Evolutionary conservation across 371 early-diverging fungal genomes (phyloP).

Genomic region (Mucor plumbeus): DNA sequence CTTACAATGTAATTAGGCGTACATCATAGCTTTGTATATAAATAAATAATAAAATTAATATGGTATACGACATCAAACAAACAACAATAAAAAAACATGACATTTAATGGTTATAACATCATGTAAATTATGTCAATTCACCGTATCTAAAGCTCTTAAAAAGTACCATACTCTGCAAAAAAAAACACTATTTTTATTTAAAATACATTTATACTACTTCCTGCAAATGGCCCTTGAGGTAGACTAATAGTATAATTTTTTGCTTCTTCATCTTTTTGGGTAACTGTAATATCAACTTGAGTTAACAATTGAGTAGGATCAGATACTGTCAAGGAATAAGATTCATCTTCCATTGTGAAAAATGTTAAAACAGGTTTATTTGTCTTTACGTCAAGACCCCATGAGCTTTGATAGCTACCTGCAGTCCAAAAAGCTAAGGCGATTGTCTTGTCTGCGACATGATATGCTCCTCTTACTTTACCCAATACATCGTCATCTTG

Average conservation of each 20-base stretch:
- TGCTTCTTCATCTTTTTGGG: neutral
- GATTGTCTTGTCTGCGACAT: slow-evolving; percentile 10
- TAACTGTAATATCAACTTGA: slow-evolving; percentile 14
- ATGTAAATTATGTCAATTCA: neutral
- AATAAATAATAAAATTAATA: neutral
- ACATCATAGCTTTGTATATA: neutral
- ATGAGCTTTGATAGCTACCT: slow-evolving; percentile 12
- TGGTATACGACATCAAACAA: too few species aligned
- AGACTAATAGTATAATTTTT: slow-evolving; percentile 3
- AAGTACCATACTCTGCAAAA: too few species aligned
- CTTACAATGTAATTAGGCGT: slow-evolving; percentile 29
- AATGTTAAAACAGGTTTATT: slow-evolving; percentile 22
- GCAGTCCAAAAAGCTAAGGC: slow-evolving; percentile 32
- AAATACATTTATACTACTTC: slow-evolving; percentile 13
- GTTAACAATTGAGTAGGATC: slow-evolving; percentile 35
- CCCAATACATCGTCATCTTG: slow-evolving; percentile 17
- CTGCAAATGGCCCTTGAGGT: slow-evolving; percentile 19
- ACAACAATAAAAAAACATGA: too few species aligned
- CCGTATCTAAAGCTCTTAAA: too few species aligned
- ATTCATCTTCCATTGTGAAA: neutral
- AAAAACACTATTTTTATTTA: neutral
- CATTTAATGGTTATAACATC: neutral
- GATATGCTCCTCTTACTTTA: slow-evolving; percentile 22
- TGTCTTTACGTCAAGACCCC: slow-evolving; percentile 10
- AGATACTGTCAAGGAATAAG: slow-evolving; percentile 21